Evolutionary conservation across 768 basidiomycete genomes (phyloP), one percentile per base, ranked within the genome.

Genomic region (Panaeolus papilionaceus): DNA sequence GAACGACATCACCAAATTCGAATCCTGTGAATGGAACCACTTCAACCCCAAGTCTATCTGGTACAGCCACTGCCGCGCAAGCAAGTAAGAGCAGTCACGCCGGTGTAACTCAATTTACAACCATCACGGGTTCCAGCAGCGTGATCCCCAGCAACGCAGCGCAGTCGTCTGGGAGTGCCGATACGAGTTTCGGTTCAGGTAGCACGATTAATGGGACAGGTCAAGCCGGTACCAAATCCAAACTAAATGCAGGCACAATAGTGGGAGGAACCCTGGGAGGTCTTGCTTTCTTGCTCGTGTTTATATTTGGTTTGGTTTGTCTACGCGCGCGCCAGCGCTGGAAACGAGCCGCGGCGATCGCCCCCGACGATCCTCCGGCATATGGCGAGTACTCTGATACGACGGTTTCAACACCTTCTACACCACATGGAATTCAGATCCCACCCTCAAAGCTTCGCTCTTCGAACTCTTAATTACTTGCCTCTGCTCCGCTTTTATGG

Each of bases 191-290:
- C 11, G 39, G 39, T 2, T 11, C 39, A 2, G 39, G 39, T 40
- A 40, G 39, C 39, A 11, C 39, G 9, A 14, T 40, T 11, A 14
- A 40, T 40, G 39, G 39, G 39, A 14, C 39, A 4, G 11, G 14
- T 16, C 42, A 44, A 6, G 16, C 42, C 16, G 5, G 16, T 44
- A 6, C 42, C 16, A 44, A 44, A 18, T 44, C 42, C 16, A 44
- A 44, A 18, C 18, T 16, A 18, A 44, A 16, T 12, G 42, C 42
- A 44, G 42, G 42, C 2, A 14, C 16, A 26, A 89, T 91, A 44
- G 87, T 86, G 0, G 90, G 89, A 49, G 89, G 90, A 14, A 85
- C 86, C 5, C 79, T 89, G 5, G 88, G 87, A 2, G 87, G 84
- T 14, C 66, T 90, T 1, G 80, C 42, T 16, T 44, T 86, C 37